Base-by-base conservation (phyloP, 192 early-diverging fungal species). In the Coemansia asiatica region DNA sequence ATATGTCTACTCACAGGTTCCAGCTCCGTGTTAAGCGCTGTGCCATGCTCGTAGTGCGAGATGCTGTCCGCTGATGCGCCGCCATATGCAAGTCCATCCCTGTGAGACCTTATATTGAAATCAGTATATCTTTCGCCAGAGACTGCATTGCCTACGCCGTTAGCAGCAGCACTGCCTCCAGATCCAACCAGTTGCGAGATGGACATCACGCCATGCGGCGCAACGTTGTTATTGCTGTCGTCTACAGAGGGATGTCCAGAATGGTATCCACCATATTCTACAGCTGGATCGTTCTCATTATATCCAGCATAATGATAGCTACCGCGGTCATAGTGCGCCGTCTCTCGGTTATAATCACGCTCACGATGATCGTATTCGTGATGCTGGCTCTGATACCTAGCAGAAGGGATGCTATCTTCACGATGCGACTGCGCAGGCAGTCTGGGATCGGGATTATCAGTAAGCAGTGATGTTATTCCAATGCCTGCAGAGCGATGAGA, bases 121-220 rank as follows among this genome's bases (percentile, higher is more conserved):
- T 31, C 26, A 29, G 22, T 23, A 51, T 6, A 2, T 10, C 27
- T 22, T 23, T 22, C 5, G 15, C 21, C 53, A 55, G 53, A 55
- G 5, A n/a, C 53, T 2, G 4, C 55, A 4, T 4, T 28, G 28
- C 26, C 28, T 4, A 28, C 55, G 23, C 6, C 19, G 25, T 23
- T 21, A 6, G 6, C 50, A 1, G 6, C 50, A 5, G 15, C 18
- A 18, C 5, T 49, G 50, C 50, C 51, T 48, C 56, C 54, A 44
- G 29, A 1, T 61, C 69, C 72, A 60, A 80, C 78, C 12, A 80
- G 63, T 56, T 80, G 78, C 19, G 78, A 80, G 28, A 80, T 80
- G 6, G 78, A 74, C 78, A 80, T 80, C 26, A 75, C 66, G 7
- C 72, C 61, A 6, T 71, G 67, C 12, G 65, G 56, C 19, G 67